Evolutionary conservation across 371 early-diverging fungal genomes (phyloP), one percentile per base, ranked within the genome.

Genomic region (Syncephalastrum sp.): DNA sequence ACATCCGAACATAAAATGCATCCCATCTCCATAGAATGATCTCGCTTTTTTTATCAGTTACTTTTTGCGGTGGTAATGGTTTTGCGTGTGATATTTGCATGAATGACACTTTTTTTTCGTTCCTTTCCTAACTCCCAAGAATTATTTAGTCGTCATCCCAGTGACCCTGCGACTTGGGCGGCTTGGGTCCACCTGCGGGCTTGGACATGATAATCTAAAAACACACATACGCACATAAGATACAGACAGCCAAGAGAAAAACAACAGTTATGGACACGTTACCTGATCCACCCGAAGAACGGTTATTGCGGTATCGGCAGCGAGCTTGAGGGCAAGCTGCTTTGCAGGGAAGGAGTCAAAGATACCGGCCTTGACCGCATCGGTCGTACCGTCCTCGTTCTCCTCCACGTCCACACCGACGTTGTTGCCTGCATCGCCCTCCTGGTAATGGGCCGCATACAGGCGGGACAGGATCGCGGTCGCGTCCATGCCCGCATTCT

Each of bases 401-500:
- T 85, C 84, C 68, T 95, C 94, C 54, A 95, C 83, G 74, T 96
- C 84, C 42, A 95, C 85, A 60, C 95, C 96, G 42, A 78, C 56
- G 33, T 64, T 47, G 19, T 56, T 57, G 25, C 69, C 72, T 21
- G 75, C 68, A 64, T 72, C 68, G 48, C 83, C 82, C 69, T 79
- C 86, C 50, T 86, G 75, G 57, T 93, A 89, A 72, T 98, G 99
- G 29, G 96, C 93, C 27, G 98, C 92, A 67, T 94, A 93, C 60
- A 99, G 78, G 67, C 93, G 90, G 15, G 96, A 93, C 27, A 98
- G 78, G 42, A 93, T 81, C 63, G 95, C 95, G 13, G 97, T 97
- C 59, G 93, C 90, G 67, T 97, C 95, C 77, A 99, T 81, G 59
- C 98, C 99, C 42, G 94, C 96, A 69, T 97, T 98, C 65, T 97